These are phyloP conservation scores for Penicillium sp. DNA, from an alignment of 2,329 filamentous ascomycete genomes.

Conservation along the genomic window DNA sequence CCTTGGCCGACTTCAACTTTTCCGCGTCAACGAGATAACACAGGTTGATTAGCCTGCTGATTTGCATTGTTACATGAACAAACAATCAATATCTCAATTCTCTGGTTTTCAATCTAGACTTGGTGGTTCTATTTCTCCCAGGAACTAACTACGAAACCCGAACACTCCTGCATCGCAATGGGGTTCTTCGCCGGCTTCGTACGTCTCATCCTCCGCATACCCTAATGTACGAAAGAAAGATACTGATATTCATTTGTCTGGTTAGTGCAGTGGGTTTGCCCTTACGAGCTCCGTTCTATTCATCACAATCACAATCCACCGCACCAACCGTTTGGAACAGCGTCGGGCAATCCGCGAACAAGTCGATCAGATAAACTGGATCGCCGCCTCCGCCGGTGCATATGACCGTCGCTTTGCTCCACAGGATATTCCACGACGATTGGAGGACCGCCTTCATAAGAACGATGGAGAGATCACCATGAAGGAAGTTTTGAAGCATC, in stretches of 20 bases:
- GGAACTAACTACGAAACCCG: neutral
- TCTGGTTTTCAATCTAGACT: neutral
- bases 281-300: constrained; percentile 74
- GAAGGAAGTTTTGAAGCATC: constrained; percentile 69
- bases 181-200: constrained; percentile 76
- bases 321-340: constrained; percentile 61
- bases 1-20: constrained; percentile 23
- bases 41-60: neutral
- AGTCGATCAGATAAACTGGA: constrained; percentile 42
- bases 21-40: constrained; percentile 4
- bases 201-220: constrained; percentile 36
- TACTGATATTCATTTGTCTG: neutral
- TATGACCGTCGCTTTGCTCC: constrained; percentile 34
- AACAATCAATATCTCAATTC: neutral
- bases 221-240: neutral
- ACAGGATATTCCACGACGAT: constrained; percentile 6
- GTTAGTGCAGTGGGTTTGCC: constrained; percentile 72
- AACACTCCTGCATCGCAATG: constrained; percentile 48
- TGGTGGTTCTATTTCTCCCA: neutral
- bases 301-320: constrained; percentile 69
- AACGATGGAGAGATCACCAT: constrained; percentile 47
- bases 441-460: constrained; percentile 8
- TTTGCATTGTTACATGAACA: neutral
- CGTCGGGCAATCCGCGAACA: constrained; percentile 47
- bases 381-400: constrained; percentile 37